These are phyloP conservation scores for Byssoonygena ceratinophila DNA, from an alignment of 2,329 filamentous ascomycete species.

Conservation along the genomic window DNA sequence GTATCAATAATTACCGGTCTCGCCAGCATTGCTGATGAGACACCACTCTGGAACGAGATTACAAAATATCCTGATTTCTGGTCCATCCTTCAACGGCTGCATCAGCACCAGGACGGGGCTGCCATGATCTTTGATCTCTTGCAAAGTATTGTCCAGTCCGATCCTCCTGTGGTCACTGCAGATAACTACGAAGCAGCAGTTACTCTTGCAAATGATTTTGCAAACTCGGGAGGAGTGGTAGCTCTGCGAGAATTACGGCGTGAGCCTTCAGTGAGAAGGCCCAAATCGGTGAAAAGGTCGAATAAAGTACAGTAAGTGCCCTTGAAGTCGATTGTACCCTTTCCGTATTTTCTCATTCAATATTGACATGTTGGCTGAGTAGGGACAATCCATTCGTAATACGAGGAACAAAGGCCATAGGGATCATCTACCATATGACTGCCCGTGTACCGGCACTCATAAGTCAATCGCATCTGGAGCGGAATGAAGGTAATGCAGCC, in stretches of 20 bases:
- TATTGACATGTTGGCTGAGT: constrained; percentile 17
- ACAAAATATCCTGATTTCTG: constrained; percentile 97
- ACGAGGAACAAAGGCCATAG: constrained; percentile 69
- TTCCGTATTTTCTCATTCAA: constrained; percentile 13
- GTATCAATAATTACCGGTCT: constrained; percentile 68
- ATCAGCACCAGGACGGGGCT: constrained; percentile 58
- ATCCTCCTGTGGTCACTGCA: constrained; percentile 74
- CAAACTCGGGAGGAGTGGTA: constrained; percentile 66
- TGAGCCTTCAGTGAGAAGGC: constrained; percentile 44
- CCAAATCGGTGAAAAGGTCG: constrained; percentile 44
- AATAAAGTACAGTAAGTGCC: constrained; percentile 44
- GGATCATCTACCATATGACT: constrained; percentile 71
- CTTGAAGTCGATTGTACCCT: not conserved
- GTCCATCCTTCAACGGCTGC: constrained; percentile 71
- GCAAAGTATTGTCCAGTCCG: constrained; percentile 59
- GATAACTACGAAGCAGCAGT: constrained; percentile 93
- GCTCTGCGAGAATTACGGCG: constrained; percentile 58
- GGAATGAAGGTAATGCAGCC: constrained; percentile 54
- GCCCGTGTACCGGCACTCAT: constrained; percentile 74
- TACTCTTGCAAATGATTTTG: constrained; percentile 76
- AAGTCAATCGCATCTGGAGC: constrained; percentile 84
- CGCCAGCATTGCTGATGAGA: constrained; percentile 61
- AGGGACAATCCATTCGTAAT: constrained; percentile 62
- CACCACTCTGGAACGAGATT: constrained; percentile 75
- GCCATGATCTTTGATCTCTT: constrained; percentile 78